These are phyloP conservation scores for Pseudogymnoascus destructans DNA, from an alignment of 2,329 filamentous ascomycete genomes.

Conservation along the genomic window DNA sequence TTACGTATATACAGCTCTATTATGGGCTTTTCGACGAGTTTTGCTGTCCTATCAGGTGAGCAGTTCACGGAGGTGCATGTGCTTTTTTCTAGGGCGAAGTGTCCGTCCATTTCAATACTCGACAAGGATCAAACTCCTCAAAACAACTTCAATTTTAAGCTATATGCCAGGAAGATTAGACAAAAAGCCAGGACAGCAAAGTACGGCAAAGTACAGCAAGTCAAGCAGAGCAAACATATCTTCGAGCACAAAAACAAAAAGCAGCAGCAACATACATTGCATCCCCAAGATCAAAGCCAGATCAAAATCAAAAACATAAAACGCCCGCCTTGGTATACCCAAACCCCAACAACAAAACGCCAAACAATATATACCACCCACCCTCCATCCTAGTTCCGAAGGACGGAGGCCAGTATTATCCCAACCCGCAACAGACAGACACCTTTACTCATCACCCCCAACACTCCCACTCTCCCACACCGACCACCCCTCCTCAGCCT, in stretches of 20 bases:
- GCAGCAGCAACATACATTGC: background rate
- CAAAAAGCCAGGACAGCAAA: background rate
- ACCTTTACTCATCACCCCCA: slow-evolving; percentile 34
- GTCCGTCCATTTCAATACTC: background rate
- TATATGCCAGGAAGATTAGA: slow-evolving; percentile 7
- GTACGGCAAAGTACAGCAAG: background rate
- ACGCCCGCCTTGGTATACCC: slow-evolving; percentile 4
- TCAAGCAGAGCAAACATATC: background rate
- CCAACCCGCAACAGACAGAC: background rate
- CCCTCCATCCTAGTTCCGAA: background rate
- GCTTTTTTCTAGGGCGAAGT: background rate
- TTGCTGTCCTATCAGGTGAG: background rate
- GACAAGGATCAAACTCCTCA: background rate
- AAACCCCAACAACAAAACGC: background rate
- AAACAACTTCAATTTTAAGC: background rate
- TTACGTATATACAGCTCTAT: background rate
- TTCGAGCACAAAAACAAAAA: background rate
- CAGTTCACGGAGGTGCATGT: background rate
- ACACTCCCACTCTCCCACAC: slow-evolving; percentile 59
- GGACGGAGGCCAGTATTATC: background rate
- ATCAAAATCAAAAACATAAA: background rate
- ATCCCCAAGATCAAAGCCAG: background rate
- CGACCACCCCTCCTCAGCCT: slow-evolving; percentile 47
- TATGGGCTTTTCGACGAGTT: background rate
- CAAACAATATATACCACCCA: slow-evolving; percentile 3